Percentiles rank a stretch among this genome's conserved stretches.
Conservation (phyloP, 305 asterid species). For the Plantago coronopus region DNA sequence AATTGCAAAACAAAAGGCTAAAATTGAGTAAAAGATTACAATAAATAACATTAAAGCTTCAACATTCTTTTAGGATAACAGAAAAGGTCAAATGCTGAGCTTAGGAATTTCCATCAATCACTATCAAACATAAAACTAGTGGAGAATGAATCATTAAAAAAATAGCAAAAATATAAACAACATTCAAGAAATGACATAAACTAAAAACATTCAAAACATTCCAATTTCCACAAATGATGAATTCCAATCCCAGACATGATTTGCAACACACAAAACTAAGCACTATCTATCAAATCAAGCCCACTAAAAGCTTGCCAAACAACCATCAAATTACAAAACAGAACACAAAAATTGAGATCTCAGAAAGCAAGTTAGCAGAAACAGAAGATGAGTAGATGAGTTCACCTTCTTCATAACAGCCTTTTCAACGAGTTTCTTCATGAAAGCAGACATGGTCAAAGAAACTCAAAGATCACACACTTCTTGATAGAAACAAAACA, state of each 20-base stretch:
- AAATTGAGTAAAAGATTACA: no score
- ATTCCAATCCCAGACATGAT: not conserved
- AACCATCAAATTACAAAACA: not conserved
- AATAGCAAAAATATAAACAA: not conserved
- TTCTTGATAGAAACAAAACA: not conserved
- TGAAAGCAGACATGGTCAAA: slow-evolving; percentile 42
- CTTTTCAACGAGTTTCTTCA: slow-evolving; percentile 79
- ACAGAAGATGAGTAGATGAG: not conserved
- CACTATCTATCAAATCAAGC: no score
- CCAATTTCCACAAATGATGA: no score
- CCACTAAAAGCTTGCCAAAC: no score
- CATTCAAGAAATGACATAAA: not conserved
- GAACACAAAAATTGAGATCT: not conserved
- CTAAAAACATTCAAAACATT: no score
- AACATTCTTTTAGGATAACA: not conserved
- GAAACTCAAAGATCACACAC: slow-evolving; percentile 9
- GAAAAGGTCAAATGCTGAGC: not conserved
- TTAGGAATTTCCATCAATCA: slow-evolving; percentile 4
- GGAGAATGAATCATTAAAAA: not conserved
- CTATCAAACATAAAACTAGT: not conserved
- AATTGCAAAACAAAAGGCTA: not conserved
- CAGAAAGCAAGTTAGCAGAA: not conserved
- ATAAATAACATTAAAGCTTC: not conserved
- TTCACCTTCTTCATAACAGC: slow-evolving; percentile 75
- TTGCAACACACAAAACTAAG: not conserved